Evolutionary conservation across 2,329 filamentous ascomycete species (phyloP).

Genomic region (Metarhizium rileyi): DNA sequence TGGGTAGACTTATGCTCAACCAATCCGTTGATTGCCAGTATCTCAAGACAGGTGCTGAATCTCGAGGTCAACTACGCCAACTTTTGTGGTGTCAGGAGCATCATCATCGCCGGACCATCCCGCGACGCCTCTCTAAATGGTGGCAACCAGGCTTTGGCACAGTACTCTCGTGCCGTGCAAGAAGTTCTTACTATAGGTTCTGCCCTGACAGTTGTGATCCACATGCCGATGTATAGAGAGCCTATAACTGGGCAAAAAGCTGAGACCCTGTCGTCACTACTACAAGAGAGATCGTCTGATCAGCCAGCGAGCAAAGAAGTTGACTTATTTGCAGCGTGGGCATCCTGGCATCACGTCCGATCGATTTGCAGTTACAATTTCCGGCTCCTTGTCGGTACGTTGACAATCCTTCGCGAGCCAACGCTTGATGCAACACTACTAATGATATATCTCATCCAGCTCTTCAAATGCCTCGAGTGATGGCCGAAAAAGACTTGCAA

Average conservation of each 20-base stretch:
- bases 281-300: slow-evolving; percentile 20
- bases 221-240: slow-evolving; percentile 75
- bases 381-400: slow-evolving; percentile 75
- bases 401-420: not conserved
- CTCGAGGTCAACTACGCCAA: slow-evolving; percentile 90
- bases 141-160: slow-evolving; percentile 45
- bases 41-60: slow-evolving; percentile 83
- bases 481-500: slow-evolving; percentile 52
- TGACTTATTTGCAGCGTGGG: slow-evolving; percentile 76
- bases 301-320: slow-evolving; percentile 35
- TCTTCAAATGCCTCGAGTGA: slow-evolving; percentile 45
- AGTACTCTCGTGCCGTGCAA: slow-evolving; percentile 76
- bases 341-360: slow-evolving; percentile 85
- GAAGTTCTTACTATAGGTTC: slow-evolving; percentile 67
- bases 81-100: slow-evolving; percentile 80
- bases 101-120: slow-evolving; percentile 72
- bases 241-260: slow-evolving; percentile 45
- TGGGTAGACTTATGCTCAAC: slow-evolving; percentile 87
- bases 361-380: slow-evolving; percentile 76
- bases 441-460: slow-evolving; percentile 26
- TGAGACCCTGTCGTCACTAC: slow-evolving; percentile 40
- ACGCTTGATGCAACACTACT: not conserved
- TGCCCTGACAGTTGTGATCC: slow-evolving; percentile 70
- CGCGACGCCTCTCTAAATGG: slow-evolving; percentile 46
- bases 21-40: slow-evolving; percentile 71